phyloP scores from a whole-genome alignment of 2,329 filamentous ascomycete genomes.

The Dothideomycetes sp. region DNA sequence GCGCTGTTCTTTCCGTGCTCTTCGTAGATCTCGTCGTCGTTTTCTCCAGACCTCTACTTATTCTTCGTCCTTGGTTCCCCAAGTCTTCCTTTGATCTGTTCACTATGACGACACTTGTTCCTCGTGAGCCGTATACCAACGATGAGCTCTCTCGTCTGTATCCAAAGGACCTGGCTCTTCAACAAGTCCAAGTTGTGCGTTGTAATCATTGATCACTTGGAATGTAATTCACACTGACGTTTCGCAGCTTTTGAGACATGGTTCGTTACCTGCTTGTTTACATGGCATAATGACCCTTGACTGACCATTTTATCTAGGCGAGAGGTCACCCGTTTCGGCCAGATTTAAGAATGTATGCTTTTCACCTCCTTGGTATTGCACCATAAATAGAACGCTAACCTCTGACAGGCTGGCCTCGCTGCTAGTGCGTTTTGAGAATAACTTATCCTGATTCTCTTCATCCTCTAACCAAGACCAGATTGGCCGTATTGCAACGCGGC shows the following conservation, averaged over 20 bases:
- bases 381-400: neutral
- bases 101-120: constrained; percentile 67
- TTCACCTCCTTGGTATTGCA: neutral
- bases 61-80: too few species aligned
- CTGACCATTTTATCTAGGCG: constrained; percentile 31
- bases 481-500: constrained; percentile 90
- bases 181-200: constrained; percentile 74
- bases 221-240: neutral
- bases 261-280: constrained; percentile 6
- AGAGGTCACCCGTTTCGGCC: constrained; percentile 76
- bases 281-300: neutral
- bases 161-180: constrained; percentile 67
- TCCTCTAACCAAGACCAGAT: constrained; percentile 30
- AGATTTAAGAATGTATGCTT: constrained; percentile 75
- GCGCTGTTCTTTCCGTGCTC: too few species aligned
- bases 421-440: constrained; percentile 37
- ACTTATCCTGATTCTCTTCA: neutral
- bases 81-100: neutral
- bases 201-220: neutral
- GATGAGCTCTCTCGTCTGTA: constrained; percentile 77
- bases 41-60: too few species aligned
- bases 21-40: too few species aligned
- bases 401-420: constrained; percentile 37
- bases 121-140: constrained; percentile 65
- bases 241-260: constrained; percentile 25